Evolutionary conservation across 306 rosid genomes (phyloP), one percentile per base, ranked within the genome.

Genomic region (Vigna mungo): DNA sequence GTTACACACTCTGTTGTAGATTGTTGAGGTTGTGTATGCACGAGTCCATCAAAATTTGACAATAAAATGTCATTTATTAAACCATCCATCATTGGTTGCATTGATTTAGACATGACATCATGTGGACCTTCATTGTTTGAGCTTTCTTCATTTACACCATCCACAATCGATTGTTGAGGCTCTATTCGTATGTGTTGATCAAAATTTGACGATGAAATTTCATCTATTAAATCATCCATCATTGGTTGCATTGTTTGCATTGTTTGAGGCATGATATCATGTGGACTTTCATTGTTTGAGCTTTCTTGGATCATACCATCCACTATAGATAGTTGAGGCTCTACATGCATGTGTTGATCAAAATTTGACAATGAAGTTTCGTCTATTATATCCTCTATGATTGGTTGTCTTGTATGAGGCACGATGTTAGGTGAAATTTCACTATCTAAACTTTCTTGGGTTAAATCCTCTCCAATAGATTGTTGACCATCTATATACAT

Each of bases 161-260:
- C 87, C 8, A 30, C 20, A 23, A 41, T 55, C 32, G 75, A 75
- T 76, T 61, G 56, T 3, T 74, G 66, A 62, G 48, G 52, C 47
- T 20, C 76, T 13, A 23, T 52, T 8, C 37, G 51, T 44, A 69
- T 44, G 44, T 30, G 66, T 54, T 75, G 84, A 76, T 62, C 71
- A 56, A 23, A 78, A 67, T 41, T 16, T 34, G 84, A 74, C 32
- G 80, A 70, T 16, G 84, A 54, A 46, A 55, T 55, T 11, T 75
- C 85, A 18, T 86, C 80, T 66, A 3, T 44, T 56, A 64, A 9
- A 53, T 72, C 58, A 68, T 76, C 72, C 73, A 69, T 66, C 18
- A 48, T 59, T 65, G 68, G 62, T 13, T 51, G 78, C 59, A 59
- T 62, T 18, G 36, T 21, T 13, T 51, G 78, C 59, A 59, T 62